Evolutionary conservation across 1,284 basidiomycete genomes (phyloP).

Genomic region (Anthracocystis walkeri): DNA sequence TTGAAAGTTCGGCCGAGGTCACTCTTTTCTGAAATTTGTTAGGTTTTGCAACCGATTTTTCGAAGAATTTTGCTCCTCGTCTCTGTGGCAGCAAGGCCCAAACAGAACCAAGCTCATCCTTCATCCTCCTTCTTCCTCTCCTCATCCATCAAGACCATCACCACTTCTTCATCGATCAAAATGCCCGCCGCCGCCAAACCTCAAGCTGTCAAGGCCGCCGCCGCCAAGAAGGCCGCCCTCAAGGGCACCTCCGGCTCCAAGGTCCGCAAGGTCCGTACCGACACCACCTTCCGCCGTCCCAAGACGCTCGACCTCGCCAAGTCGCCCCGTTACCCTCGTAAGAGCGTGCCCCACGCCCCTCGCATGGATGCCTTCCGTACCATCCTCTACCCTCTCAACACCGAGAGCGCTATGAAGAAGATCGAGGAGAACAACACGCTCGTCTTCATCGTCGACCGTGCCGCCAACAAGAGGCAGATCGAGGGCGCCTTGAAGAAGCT

Average conservation of each 20-base stretch:
- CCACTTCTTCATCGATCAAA: slow-evolving; percentile 13
- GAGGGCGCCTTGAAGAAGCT: slow-evolving; percentile 99
- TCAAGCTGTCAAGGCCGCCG: slow-evolving; percentile 79
- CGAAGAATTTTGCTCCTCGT: neutral
- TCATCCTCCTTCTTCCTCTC: slow-evolving; percentile 4
- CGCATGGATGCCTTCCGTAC: slow-evolving; percentile 97
- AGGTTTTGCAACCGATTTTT: neutral
- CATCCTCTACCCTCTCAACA: slow-evolving; percentile 80
- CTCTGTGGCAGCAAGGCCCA: neutral
- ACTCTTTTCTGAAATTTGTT: neutral
- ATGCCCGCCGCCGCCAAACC: slow-evolving; percentile 43
- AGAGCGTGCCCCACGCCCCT: slow-evolving; percentile 91
- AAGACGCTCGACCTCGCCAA: slow-evolving; percentile 90
- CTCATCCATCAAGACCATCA: slow-evolving; percentile 20
- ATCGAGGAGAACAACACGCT: slow-evolving; percentile 99
- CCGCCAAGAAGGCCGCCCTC: slow-evolving; percentile 95
- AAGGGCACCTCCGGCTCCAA: slow-evolving; percentile 84
- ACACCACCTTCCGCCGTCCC: slow-evolving; percentile 94
- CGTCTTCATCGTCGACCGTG: slow-evolving; percentile 95
- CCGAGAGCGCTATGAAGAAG: slow-evolving; percentile 79
- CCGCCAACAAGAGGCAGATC: slow-evolving; percentile 93
- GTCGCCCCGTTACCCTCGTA: slow-evolving; percentile 91
- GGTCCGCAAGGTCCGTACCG: slow-evolving; percentile 84
- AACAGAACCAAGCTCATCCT: neutral
- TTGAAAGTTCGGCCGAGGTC: neutral